These are phyloP conservation scores for Lachnellula cervina DNA, from an alignment of 2,329 filamentous ascomycete species.

Conservation along the genomic window DNA sequence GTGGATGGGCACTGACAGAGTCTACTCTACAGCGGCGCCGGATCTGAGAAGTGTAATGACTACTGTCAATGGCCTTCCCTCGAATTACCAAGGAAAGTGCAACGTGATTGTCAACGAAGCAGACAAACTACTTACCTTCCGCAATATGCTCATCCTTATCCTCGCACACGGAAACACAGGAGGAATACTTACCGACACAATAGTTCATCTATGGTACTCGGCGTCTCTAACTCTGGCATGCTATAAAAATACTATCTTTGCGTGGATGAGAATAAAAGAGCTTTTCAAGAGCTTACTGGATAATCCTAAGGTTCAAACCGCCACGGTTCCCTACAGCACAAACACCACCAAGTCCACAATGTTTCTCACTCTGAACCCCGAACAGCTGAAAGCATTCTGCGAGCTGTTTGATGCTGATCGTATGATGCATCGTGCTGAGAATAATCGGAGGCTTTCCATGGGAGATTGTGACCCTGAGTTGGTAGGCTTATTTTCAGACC, in stretches of 20 bases:
- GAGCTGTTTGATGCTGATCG: not conserved
- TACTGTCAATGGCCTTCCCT: not conserved
- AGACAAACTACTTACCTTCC: not conserved
- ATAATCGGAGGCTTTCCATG: not conserved
- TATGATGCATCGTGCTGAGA: not conserved
- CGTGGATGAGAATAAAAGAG: not conserved
- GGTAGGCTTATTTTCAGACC: not conserved
- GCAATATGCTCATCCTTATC: not conserved
- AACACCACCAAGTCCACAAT: no score
- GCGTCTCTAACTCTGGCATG: not conserved
- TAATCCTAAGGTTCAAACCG: no score
- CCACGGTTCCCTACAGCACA: no score
- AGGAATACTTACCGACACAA: not conserved
- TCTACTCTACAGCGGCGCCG: not conserved
- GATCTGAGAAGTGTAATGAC: not conserved
- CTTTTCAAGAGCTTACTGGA: not conserved
- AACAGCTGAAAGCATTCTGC: not conserved
- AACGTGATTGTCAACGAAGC: not conserved
- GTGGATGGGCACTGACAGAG: not conserved
- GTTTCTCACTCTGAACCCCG: not conserved
- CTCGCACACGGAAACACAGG: not conserved
- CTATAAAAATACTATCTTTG: not conserved
- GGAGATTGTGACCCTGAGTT: not conserved
- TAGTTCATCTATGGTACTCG: slow-evolving; percentile 2
- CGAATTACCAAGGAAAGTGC: not conserved